Conservation (phyloP, 2,329 filamentous ascomycete genomes). For the Aspergillus ochraceus region DNA sequence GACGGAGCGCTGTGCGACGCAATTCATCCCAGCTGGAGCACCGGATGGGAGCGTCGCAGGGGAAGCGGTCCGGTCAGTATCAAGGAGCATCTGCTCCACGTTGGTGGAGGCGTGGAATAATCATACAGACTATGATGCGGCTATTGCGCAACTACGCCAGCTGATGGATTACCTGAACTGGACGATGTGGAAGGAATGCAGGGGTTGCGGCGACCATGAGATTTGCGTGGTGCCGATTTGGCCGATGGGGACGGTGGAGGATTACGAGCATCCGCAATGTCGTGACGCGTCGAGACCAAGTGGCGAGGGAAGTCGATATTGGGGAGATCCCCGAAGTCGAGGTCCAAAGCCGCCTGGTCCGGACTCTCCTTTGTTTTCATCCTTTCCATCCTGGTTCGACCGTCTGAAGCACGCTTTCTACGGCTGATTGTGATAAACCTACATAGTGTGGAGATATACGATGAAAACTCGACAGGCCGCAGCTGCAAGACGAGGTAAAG, state of each 20-base stretch:
- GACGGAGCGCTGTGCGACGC: conserved; percentile 32
- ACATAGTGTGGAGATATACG: not conserved
- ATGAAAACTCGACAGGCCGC: no score
- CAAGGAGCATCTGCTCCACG: conserved; percentile 33
- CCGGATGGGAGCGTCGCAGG: conserved; percentile 22
- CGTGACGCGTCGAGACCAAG: conserved; percentile 27
- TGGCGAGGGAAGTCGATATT: conserved; percentile 27
- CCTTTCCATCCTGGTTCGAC: not conserved
- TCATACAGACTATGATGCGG: conserved; percentile 21
- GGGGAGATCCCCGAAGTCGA: conserved; percentile 17
- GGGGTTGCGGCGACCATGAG: conserved; percentile 54
- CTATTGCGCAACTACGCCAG: conserved; percentile 32
- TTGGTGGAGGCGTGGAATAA: conserved; percentile 26
- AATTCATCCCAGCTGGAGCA: conserved; percentile 31
- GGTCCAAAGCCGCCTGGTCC: not conserved
- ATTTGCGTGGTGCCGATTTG: conserved; percentile 65
- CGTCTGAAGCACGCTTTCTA: not conserved
- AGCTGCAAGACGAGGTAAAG: not conserved
- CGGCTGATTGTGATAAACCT: not conserved
- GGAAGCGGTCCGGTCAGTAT: conserved; percentile 30
- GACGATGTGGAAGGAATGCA: conserved; percentile 61
- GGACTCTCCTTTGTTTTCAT: not conserved
- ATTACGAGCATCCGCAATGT: conserved; percentile 55
- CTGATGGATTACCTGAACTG: conserved; percentile 57
- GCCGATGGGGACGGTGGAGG: conserved; percentile 57